Conservation (phyloP, 352 stramenopile genomes). For the Peronospora destructor region DNA sequence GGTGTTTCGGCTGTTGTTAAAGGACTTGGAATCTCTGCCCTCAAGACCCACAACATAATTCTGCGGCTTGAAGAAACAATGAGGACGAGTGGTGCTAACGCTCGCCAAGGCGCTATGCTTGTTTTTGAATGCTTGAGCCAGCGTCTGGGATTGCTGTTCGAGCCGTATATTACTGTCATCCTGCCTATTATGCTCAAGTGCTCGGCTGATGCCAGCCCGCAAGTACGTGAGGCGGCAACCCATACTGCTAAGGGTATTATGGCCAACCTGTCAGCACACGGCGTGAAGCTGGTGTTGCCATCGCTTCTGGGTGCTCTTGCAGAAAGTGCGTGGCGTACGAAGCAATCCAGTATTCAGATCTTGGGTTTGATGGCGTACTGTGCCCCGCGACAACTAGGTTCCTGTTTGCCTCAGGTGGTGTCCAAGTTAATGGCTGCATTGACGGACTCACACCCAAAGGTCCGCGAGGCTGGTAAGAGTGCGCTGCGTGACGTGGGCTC, state of each 20-base stretch:
- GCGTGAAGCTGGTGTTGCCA: conserved; percentile 98
- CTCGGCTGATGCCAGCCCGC: conserved; percentile 93
- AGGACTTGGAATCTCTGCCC: conserved; percentile 94
- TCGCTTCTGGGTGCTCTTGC: conserved; percentile 94
- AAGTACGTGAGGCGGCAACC: conserved; percentile 94
- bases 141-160: conserved; percentile 96
- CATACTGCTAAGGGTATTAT: conserved; percentile 96
- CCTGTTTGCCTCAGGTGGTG: conserved; percentile 97
- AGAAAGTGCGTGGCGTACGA: conserved; percentile 95
- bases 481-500: conserved; percentile 95
- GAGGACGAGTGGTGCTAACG: conserved; percentile 67
- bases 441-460: conserved; percentile 97
- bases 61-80: conserved; percentile 81
- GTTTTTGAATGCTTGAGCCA: conserved; percentile 96
- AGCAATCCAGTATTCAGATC: conserved; percentile 97
- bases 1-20: conserved; percentile 98
- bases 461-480: conserved; percentile 93
- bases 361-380: conserved; percentile 96
- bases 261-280: conserved; percentile 96
- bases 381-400: conserved; percentile 97
- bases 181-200: conserved; percentile 97
- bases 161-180: conserved; percentile 97
- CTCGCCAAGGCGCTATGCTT: conserved; percentile 92
- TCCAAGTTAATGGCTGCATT: conserved; percentile 96
- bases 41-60: conserved; percentile 98